A percentile compares a stretch with the other conserved stretches of the same genome.
Conservation (phyloP, 495 filamentous ascomycete genomes). For the Penicillium arizonense region DNA sequence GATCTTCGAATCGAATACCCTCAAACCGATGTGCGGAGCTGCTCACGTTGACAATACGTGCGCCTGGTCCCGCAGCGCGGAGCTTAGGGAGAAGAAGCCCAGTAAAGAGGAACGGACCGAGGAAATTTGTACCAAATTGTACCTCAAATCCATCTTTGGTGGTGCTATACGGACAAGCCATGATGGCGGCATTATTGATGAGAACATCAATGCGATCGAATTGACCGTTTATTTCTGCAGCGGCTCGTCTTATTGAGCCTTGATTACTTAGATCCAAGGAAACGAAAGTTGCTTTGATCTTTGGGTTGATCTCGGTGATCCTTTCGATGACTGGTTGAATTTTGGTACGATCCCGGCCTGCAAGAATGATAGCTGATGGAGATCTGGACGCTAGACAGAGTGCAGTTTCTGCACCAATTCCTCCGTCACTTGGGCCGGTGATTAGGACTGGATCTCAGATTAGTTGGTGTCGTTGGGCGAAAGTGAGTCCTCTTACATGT, state of each 20-base stretch:
- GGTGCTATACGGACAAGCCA: background rate
- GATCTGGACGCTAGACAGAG: background rate
- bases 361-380: background rate
- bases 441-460: background rate
- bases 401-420: background rate
- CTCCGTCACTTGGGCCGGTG: background rate
- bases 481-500: background rate
- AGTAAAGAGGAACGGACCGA: conserved; percentile 1
- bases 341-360: background rate
- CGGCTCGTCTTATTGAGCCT: background rate
- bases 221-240: background rate
- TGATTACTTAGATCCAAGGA: background rate
- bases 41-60: background rate
- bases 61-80: background rate
- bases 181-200: background rate
- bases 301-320: background rate
- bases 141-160: background rate
- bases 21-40: background rate
- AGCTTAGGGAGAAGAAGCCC: background rate
- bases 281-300: background rate
- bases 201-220: background rate
- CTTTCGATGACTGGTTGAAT: background rate
- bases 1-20: background rate
- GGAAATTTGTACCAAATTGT: conserved; percentile 3
- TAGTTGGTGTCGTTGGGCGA: background rate